Evolutionary conservation across 768 basidiomycete species (phyloP).

Genomic region (Kwoniella dejecticola): DNA sequence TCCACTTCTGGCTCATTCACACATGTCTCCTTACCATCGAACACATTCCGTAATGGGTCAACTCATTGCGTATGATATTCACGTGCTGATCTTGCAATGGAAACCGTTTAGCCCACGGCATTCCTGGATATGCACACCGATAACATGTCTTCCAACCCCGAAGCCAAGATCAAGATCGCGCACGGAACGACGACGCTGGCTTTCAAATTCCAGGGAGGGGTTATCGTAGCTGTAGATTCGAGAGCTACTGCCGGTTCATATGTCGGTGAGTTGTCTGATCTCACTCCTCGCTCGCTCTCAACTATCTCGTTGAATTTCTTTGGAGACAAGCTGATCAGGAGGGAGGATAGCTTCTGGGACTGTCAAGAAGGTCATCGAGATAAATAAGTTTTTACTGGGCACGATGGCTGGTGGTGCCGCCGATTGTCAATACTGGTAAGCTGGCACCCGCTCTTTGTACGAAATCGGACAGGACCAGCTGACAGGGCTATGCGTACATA

Average conservation of each 20-base stretch:
- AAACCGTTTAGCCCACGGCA: constrained; percentile 68
- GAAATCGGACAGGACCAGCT: background rate
- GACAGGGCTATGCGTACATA: constrained; percentile 60
- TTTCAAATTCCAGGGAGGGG: constrained; percentile 93
- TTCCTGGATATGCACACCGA: constrained; percentile 94
- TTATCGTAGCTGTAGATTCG: constrained; percentile 99
- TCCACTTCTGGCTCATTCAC: background rate
- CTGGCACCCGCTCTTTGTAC: background rate
- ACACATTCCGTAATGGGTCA: background rate
- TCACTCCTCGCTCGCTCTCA: background rate
- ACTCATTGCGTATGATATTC: background rate
- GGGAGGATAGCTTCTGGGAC: constrained; percentile 79
- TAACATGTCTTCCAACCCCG: constrained; percentile 82
- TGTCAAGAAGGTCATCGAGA: constrained; percentile 99
- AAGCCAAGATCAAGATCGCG: constrained; percentile 94
- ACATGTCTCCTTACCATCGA: background rate
- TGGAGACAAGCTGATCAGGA: too few species aligned
- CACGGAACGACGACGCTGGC: constrained; percentile 98
- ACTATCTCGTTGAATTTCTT: background rate
- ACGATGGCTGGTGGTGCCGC: constrained; percentile 99
- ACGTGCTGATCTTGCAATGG: background rate
- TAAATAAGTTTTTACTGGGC: constrained; percentile 96
- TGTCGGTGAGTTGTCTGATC: constrained; percentile 66
- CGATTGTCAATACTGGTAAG: constrained; percentile 59
- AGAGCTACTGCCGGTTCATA: constrained; percentile 96